Conservation (phyloP, 73 alveolate genomes). For the Uronychia setigera region DNA sequence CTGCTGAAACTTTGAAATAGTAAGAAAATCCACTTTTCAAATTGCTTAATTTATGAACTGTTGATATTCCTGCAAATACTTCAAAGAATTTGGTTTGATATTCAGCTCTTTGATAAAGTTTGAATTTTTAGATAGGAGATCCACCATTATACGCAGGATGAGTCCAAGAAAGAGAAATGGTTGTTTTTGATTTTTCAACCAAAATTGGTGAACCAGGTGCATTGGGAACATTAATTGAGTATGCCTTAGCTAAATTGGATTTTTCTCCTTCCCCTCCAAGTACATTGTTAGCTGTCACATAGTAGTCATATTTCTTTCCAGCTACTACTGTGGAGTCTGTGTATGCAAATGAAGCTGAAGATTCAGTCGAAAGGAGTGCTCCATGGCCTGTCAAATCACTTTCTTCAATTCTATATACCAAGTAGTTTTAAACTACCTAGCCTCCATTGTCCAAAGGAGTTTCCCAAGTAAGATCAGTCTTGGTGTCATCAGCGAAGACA, state of each 20-base stretch:
- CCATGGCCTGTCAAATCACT: conserved; percentile 29
- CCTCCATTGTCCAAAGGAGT: conserved; percentile 75
- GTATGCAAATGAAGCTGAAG: conserved; percentile 30
- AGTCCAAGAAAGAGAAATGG: conserved; percentile 59
- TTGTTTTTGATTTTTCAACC: conserved; percentile 16
- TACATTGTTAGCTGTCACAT: conserved; percentile 64
- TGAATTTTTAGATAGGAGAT: conserved; percentile 43
- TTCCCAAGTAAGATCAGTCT: conserved; percentile 63
- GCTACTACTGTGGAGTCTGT: conserved; percentile 62
- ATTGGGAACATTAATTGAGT: conserved; percentile 56
- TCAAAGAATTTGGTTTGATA: conserved; percentile 24
- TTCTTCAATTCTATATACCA: conserved; percentile 43
- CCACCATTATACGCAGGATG: conserved; percentile 55
- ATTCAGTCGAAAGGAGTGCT: conserved; percentile 9
- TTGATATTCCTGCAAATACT: conserved; percentile 43
- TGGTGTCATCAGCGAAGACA: conserved; percentile 28
- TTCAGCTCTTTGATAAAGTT: conserved; percentile 57
- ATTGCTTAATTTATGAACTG: conserved; percentile 12
- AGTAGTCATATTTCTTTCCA: conserved; percentile 52
- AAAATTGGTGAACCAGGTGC: conserved; percentile 63
- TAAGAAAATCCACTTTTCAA: conserved; percentile 53
- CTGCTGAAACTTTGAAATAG: conserved; percentile 50
- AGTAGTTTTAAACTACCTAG: conserved; percentile 44
- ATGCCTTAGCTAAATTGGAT: conserved; percentile 23
- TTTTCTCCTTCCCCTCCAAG: conserved; percentile 65